These are phyloP conservation scores for Aspergillus ochraceus DNA, from an alignment of 2,329 filamentous ascomycete genomes.

Conservation along the genomic window DNA sequence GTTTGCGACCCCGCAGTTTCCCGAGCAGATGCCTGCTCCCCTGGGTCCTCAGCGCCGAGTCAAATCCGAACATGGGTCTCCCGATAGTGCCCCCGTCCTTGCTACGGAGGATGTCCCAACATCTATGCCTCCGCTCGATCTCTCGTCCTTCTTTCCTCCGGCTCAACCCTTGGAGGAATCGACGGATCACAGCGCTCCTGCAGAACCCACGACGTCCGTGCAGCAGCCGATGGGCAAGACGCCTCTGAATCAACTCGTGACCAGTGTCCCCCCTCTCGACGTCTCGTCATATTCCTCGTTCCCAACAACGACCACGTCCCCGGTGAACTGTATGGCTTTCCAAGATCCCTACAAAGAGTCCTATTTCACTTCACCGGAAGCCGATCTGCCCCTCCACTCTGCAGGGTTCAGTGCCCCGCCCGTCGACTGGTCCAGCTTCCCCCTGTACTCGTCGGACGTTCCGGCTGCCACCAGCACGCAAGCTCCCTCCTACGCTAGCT, in stretches of 20 bases:
- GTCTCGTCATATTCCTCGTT: slow-evolving; percentile 40
- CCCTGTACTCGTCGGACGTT: slow-evolving; percentile 40
- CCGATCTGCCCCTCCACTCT: slow-evolving; percentile 40
- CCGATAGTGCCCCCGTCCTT: slow-evolving; percentile 37
- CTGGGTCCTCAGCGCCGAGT: slow-evolving; percentile 37
- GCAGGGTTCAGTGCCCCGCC: slow-evolving; percentile 42
- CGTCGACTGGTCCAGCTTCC: slow-evolving; percentile 52
- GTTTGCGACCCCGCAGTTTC: slow-evolving; percentile 24
- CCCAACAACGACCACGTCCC: slow-evolving; percentile 33
- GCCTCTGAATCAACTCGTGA: slow-evolving; percentile 34
- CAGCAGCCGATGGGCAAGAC: slow-evolving; percentile 26
- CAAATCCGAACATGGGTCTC: slow-evolving; percentile 50
- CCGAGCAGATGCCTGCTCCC: slow-evolving; percentile 28
- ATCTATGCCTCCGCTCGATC: slow-evolving; percentile 29
- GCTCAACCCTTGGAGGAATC: slow-evolving; percentile 26
- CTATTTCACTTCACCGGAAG: slow-evolving; percentile 46
- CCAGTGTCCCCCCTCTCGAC: slow-evolving; percentile 39
- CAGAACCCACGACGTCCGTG: slow-evolving; percentile 26
- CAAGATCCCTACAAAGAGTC: slow-evolving; percentile 40
- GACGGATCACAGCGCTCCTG: slow-evolving; percentile 13
- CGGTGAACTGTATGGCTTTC: slow-evolving; percentile 36
- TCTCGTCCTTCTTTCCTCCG: slow-evolving; percentile 32
- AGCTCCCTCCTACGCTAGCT: slow-evolving; percentile 47
- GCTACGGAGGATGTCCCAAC: slow-evolving; percentile 26
- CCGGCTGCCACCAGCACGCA: slow-evolving; percentile 44